Percentiles rank a stretch among this genome's conserved stretches.
Conservation (phyloP, 2,329 filamentous ascomycete genomes). For the Neurospora sp. region DNA sequence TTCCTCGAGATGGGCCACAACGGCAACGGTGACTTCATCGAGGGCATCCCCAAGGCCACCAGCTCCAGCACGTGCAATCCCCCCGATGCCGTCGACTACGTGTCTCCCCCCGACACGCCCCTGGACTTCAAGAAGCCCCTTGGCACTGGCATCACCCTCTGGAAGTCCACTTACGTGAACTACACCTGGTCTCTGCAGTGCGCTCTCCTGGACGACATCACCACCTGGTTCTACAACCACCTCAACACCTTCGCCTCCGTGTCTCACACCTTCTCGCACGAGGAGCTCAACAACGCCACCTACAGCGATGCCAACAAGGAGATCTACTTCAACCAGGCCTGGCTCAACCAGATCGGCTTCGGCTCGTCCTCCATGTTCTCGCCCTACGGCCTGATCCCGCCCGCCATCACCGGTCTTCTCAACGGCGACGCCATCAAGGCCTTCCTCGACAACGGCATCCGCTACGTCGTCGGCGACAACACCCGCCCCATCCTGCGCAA, state of each 20-base stretch:
- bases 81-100: conserved; percentile 31
- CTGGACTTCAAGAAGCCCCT: conserved; percentile 36
- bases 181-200: conserved; percentile 42
- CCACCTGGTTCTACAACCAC: conserved; percentile 47
- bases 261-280: conserved; percentile 54
- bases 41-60: conserved; percentile 39
- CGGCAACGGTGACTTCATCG: conserved; percentile 35
- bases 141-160: conserved; percentile 38
- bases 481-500: conserved; percentile 46
- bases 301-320: conserved; percentile 40
- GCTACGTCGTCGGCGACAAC: conserved; percentile 53
- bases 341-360: conserved; percentile 44
- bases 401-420: conserved; percentile 53
- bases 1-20: conserved; percentile 46
- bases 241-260: conserved; percentile 45
- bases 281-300: conserved; percentile 34
- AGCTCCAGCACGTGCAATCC: conserved; percentile 32
- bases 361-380: conserved; percentile 37
- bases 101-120: conserved; percentile 32
- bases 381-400: conserved; percentile 46
- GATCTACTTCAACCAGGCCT: conserved; percentile 50
- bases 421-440: conserved; percentile 52
- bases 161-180: conserved; percentile 39
- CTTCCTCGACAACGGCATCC: conserved; percentile 50
- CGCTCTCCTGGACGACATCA: conserved; percentile 36